Evolutionary conservation across 768 basidiomycete genomes (phyloP), one percentile per base, ranked within the genome.

Genomic region (Macrolepiota albuminosa): DNA sequence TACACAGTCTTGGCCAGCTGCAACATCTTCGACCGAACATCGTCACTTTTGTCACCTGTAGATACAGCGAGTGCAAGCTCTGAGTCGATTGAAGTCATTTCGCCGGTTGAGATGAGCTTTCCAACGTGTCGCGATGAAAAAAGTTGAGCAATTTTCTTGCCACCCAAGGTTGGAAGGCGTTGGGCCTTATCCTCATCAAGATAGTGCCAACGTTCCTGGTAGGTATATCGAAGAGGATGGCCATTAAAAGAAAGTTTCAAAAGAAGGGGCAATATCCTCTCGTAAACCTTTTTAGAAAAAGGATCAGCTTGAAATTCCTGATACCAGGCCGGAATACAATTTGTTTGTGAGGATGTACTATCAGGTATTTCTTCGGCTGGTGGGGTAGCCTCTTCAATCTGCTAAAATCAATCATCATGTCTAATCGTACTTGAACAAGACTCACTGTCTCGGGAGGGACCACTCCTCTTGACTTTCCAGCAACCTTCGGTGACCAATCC

Each of bases 401-500:
- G n/a, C 2, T 11, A 18, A 37, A 33, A 43, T 59, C n/a, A 59
- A 37, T 60, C 53, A 29, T 18, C 8, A 46, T 34, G 3, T n/a
- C 51, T 43, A 31, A 1, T n/a, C 9, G n/a, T 16, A 40, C 18
- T 14, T 6, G 21, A 60, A 21, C 31, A 43, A 58, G 26, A 62
- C 69, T 48, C 58, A 63, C 69, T 26, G 55, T 33, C n/a, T 73
- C 71, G 2, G 69, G 60, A 16, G 73, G 65, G 11, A 72, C 57
- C 8, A 90, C 68, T 0, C 89, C 89, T 68, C 91, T 78, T 9
- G 87, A 85, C 70, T 85, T 85, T 40, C 83, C 81, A 0, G 84
- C 86, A 6, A 81, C 77, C 71, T 98, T 98, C 1, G 92, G 92
- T 1, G 91, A 87, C 97, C 97, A 98, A 70, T 99, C 95, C 59